A percentile compares a stretch with the other conserved stretches of the same genome.
Evolutionary conservation across 140 eudicot genomes (phyloP).

Genomic region (Ambrosia hybrid): DNA sequence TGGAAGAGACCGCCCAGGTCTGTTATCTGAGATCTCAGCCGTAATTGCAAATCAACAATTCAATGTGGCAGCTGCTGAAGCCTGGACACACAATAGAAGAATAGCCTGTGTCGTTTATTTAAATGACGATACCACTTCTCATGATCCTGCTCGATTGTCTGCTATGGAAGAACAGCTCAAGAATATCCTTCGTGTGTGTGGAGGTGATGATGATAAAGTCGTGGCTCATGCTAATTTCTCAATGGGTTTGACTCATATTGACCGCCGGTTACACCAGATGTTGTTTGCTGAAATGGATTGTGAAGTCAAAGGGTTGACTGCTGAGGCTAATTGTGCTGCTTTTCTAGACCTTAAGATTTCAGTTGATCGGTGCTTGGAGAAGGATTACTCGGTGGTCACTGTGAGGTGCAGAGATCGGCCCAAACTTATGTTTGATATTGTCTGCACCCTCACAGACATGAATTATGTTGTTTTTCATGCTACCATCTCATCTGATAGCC

Average conservation of each 20-base stretch:
- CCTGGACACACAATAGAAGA: conserved; percentile 83
- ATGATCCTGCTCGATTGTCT: conserved; percentile 59
- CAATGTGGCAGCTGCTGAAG: conserved; percentile 79
- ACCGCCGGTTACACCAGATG: conserved; percentile 96
- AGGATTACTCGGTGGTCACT: conserved; percentile 77
- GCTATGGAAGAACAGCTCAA: conserved; percentile 77
- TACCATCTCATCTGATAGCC: conserved; percentile 67
- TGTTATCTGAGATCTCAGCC: conserved; percentile 80
- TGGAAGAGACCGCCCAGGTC: conserved; percentile 95
- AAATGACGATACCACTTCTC: conserved; percentile 48
- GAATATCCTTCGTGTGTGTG: conserved; percentile 68
- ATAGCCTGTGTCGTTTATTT: conserved; percentile 81
- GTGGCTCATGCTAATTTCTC: conserved; percentile 63
- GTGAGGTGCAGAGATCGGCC: conserved; percentile 81
- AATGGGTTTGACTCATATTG: conserved; percentile 69
- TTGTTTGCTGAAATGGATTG: conserved; percentile 82
- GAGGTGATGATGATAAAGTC: conserved; percentile 59
- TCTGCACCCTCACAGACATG: conserved; percentile 96
- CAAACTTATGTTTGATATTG: conserved; percentile 92
- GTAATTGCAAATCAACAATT: conserved; percentile 71
- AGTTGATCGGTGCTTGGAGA: conserved; percentile 73
- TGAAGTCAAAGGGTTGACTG: conserved; percentile 42
- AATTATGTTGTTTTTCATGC: conserved; percentile 94
- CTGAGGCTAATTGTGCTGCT: conserved; percentile 41
- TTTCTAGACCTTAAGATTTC: conserved; percentile 49